Evolutionary conservation across 768 basidiomycete genomes (phyloP).

Genomic region (Collybiopsis confluens): DNA sequence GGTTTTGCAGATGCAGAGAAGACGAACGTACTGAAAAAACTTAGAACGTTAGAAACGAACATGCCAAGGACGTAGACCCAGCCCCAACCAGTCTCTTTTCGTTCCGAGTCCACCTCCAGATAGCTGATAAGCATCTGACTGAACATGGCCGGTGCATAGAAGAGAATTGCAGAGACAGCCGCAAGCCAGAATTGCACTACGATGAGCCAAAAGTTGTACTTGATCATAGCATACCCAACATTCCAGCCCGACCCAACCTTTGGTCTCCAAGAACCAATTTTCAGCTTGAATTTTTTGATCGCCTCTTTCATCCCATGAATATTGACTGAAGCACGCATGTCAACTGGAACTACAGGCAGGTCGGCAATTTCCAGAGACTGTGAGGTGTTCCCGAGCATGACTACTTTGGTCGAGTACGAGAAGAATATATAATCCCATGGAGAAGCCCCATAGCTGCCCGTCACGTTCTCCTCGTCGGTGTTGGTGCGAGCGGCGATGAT

Average conservation of each 20-base stretch:
- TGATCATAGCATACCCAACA: conserved; percentile 56
- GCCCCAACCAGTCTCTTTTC: conserved; percentile 51
- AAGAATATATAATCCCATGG: conserved; percentile 69
- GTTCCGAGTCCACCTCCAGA: conserved; percentile 48
- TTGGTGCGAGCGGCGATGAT: conserved; percentile 56
- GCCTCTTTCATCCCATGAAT: conserved; percentile 62
- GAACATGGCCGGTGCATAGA: conserved; percentile 59
- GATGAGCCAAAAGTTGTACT: conserved; percentile 47
- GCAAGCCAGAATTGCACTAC: conserved; percentile 45
- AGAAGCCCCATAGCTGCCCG: conserved; percentile 54
- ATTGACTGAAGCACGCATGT: conserved; percentile 65
- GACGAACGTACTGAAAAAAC: conserved; percentile 35
- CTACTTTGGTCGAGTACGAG: conserved; percentile 82
- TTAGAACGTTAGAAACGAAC: conserved; percentile 39
- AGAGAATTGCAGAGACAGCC: conserved; percentile 52
- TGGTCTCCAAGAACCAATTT: conserved; percentile 55
- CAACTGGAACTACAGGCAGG: conserved; percentile 72
- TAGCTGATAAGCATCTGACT: conserved; percentile 48
- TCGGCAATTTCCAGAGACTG: conserved; percentile 82
- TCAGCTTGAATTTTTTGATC: conserved; percentile 45
- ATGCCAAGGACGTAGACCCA: conserved; percentile 57
- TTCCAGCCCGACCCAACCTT: conserved; percentile 60
- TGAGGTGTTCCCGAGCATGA: conserved; percentile 75
- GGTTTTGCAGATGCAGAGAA: not conserved
- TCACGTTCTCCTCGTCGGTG: conserved; percentile 70